Evolutionary conservation across 2,329 filamentous ascomycete species (phyloP).

Genomic region (Lachnellula occidentalis): DNA sequence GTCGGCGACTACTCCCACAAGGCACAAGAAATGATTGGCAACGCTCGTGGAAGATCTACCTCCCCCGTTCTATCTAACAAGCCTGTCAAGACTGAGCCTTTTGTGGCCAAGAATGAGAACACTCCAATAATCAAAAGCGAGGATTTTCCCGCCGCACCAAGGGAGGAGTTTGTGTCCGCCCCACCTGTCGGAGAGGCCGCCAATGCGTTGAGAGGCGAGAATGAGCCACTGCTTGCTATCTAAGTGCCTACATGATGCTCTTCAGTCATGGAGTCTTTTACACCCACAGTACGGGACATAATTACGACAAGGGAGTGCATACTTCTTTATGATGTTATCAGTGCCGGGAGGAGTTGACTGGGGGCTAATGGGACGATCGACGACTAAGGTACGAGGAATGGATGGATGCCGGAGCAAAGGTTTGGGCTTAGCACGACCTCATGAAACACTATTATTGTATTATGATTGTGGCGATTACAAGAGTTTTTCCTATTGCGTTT

Average conservation of each 20-base stretch:
- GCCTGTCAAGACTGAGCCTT: constrained; percentile 19
- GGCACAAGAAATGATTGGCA: constrained; percentile 58
- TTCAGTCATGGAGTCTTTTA: neutral
- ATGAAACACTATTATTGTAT: constrained; percentile 21
- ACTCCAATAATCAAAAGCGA: constrained; percentile 21
- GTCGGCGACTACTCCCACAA: constrained; percentile 63
- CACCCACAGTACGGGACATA: neutral
- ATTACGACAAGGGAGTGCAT: neutral
- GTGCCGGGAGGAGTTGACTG: neutral
- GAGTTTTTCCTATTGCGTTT: constrained; percentile 10
- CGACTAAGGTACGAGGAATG: constrained; percentile 16
- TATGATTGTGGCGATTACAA: constrained; percentile 15
- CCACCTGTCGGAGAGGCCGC: constrained; percentile 11
- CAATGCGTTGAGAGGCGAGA: constrained; percentile 9
- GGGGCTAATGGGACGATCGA: constrained; percentile 8
- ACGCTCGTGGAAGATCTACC: constrained; percentile 30
- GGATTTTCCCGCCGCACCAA: constrained; percentile 29
- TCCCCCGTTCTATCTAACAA: constrained; percentile 24
- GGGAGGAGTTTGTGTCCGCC: constrained; percentile 27
- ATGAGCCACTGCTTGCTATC: constrained; percentile 25
- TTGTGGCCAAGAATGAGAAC: constrained; percentile 18
- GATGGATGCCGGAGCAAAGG: constrained; percentile 14
- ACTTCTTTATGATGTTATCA: neutral
- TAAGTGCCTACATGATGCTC: constrained; percentile 11
- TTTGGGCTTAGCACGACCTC: constrained; percentile 21